A percentile compares a stretch with the other conserved stretches of the same genome.
Evolutionary conservation across 805 yeast genomes (phyloP).

Genomic region (Metschnikowia sp.): DNA sequence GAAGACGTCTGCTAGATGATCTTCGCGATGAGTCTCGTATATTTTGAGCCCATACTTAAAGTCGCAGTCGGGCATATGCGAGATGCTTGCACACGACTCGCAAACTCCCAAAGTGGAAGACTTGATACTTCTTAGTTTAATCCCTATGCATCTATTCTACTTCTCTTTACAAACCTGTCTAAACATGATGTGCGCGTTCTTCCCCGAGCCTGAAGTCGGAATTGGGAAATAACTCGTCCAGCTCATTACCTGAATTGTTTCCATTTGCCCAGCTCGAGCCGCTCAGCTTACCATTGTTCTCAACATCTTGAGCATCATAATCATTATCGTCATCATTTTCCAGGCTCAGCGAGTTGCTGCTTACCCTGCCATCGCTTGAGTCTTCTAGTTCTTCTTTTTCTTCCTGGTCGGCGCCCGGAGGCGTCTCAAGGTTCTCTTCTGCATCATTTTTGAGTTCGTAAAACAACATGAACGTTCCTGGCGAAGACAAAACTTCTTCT

Average conservation of each 20-base stretch:
- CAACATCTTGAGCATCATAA: slow-evolving; percentile 4
- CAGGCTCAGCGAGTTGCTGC: slow-evolving; percentile 5
- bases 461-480: slow-evolving; percentile 90
- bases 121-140: neutral
- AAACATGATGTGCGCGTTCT: slow-evolving; percentile 10
- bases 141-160: neutral
- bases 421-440: slow-evolving; percentile 6
- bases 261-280: slow-evolving; percentile 5
- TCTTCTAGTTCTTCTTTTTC: neutral
- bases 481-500: slow-evolving; percentile 72
- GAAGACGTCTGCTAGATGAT: slow-evolving; percentile 12
- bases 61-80: no score
- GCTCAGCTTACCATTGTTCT: neutral
- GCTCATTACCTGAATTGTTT: slow-evolving; percentile 7
- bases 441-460: slow-evolving; percentile 54
- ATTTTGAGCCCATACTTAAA: no score
- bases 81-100: no score
- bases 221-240: slow-evolving; percentile 10
- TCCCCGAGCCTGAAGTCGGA: slow-evolving; percentile 11
- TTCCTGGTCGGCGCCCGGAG: neutral
- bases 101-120: neutral
- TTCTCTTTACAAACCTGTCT: neutral
- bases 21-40: slow-evolving; percentile 8
- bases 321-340: slow-evolving; percentile 1
- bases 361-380: neutral